A percentile compares a stretch with the other conserved stretches of the same genome.
phyloP scores from a whole-genome alignment of 2,329 filamentous ascomycete species.

The Colletotrichum gloeosporioides region DNA sequence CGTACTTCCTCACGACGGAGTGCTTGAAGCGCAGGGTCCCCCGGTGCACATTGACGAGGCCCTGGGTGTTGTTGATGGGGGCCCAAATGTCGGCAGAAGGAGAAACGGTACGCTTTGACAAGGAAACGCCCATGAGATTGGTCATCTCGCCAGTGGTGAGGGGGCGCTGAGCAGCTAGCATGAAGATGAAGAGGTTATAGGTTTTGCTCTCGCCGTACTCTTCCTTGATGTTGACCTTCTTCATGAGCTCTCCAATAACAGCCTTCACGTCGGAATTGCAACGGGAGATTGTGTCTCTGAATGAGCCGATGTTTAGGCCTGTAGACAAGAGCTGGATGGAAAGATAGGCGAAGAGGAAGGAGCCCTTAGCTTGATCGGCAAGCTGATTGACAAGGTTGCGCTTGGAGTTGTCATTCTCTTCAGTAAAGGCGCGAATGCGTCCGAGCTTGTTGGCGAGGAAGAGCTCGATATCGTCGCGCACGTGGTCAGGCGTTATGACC shows the following conservation, averaged over 20 bases:
- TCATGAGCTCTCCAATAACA: slow-evolving; percentile 29
- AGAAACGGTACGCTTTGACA: slow-evolving; percentile 24
- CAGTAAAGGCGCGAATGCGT: slow-evolving; percentile 23
- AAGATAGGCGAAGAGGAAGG: slow-evolving; percentile 43
- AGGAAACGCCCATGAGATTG: slow-evolving; percentile 34
- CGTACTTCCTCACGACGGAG: slow-evolving; percentile 33
- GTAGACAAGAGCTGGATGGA: slow-evolving; percentile 29
- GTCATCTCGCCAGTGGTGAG: slow-evolving; percentile 35
- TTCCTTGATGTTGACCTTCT: slow-evolving; percentile 28
- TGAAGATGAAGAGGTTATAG: slow-evolving; percentile 35
- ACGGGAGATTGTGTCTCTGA: slow-evolving; percentile 27
- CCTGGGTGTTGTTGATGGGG: slow-evolving; percentile 18
- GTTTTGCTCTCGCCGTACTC: slow-evolving; percentile 23
- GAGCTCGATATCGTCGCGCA: slow-evolving; percentile 38
- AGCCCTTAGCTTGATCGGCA: slow-evolving; percentile 36
- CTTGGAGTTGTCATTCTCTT: slow-evolving; percentile 14
- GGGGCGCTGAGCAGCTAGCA: slow-evolving; percentile 37
- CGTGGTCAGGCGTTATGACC: slow-evolving; percentile 34
- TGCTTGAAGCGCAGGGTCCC: slow-evolving; percentile 42
- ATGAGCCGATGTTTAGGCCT: slow-evolving; percentile 23
- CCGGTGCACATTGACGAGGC: slow-evolving; percentile 36
- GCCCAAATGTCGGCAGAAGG: slow-evolving; percentile 20
- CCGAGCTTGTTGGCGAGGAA: slow-evolving; percentile 29
- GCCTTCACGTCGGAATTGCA: slow-evolving; percentile 29
- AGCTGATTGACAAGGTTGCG: slow-evolving; percentile 33